Percentiles rank a stretch among this genome's conserved stretches.
Conservation (phyloP, 2,329 filamentous ascomycete species). For the Fusarium tjaetaba region DNA sequence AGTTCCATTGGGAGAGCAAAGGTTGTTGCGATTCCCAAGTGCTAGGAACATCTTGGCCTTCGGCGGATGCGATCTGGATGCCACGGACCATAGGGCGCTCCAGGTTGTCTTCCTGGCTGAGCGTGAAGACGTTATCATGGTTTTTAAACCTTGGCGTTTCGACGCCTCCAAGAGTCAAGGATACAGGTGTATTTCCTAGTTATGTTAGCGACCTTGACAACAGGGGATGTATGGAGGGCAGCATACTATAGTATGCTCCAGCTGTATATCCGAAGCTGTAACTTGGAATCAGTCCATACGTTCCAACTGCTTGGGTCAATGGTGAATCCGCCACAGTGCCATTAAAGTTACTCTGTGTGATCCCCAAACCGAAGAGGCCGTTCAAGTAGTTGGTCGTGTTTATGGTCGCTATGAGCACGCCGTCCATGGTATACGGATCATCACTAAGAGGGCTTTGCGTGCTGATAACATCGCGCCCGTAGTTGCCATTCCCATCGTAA, state of each 20-base stretch:
- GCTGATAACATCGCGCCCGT: conserved; percentile 65
- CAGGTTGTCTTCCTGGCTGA: conserved; percentile 64
- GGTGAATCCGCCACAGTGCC: conserved; percentile 60
- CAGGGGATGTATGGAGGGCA: background rate
- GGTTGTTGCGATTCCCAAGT: conserved; percentile 54
- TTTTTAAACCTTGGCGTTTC: conserved; percentile 69
- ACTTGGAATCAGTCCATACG: conserved; percentile 71
- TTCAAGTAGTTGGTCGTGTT: conserved; percentile 66
- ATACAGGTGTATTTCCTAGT: conserved; percentile 56
- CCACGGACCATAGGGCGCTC: conserved; percentile 70
- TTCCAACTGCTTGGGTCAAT: conserved; percentile 67
- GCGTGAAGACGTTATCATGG: conserved; percentile 68
- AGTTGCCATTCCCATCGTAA: conserved; percentile 69
- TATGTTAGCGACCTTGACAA: conserved; percentile 11
- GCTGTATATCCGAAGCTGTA: conserved; percentile 81
- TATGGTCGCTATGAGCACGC: conserved; percentile 60
- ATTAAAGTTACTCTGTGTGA: conserved; percentile 63
- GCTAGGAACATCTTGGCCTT: conserved; percentile 41
- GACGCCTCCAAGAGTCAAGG: conserved; percentile 76
- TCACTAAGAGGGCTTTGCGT: conserved; percentile 52
- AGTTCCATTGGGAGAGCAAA: conserved; percentile 56
- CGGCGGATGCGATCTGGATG: conserved; percentile 55
- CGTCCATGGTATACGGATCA: conserved; percentile 54
- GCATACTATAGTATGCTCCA: conserved; percentile 75
- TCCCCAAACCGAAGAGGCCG: conserved; percentile 67